Evolutionary conservation across 2,329 filamentous ascomycete genomes (phyloP), one percentile per base, ranked within the genome.

Genomic region (Geosmithia morbida): DNA sequence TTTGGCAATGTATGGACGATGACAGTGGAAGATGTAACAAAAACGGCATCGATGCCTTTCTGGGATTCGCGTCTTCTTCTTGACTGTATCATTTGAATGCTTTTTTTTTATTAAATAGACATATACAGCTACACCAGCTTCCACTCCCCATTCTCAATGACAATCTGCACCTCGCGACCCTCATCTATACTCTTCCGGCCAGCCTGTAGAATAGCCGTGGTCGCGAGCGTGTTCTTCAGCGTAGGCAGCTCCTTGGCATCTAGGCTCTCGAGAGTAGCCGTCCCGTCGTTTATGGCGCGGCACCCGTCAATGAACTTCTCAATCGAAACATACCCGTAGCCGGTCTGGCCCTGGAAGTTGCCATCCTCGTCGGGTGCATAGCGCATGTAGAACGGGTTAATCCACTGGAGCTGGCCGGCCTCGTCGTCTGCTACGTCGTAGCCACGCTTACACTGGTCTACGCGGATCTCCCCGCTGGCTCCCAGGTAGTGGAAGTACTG

Each of bases 401-500:
- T 84, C 87, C 88, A 95, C 60, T 83, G 75, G 51, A 95, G 66
- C 60, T 81, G 75, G 41, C 77, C 77, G 2, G 69, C 68, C 18
- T 66, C 74, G 61, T 96, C 89, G 53, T 88, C 85, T n/a, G 89
- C 87, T 11, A 96, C 84, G 59, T 96, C 88, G 67, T 96, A 96
- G 44, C 89, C 89, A 48, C 89, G 79, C 73, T 94, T 94, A 43
- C 88, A 89, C 68, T 96, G 90, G 69, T 96, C 87, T 57, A 94
- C 78, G 50, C 86, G 79, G 56, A 96, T 80, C 68, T 96, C 89
- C 53, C 89, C 89, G 48, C 82, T 78, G 50, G 78, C 76, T 2
- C 79, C 89, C 68, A 96, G 83, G 68, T 92, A 95, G 67, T 96
- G 89, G 71, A 96, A 96, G 68, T 95, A 92, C 68, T 96, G 89